These are phyloP conservation scores for Camellia oleifera DNA, from an alignment of 179 eudicot species.

Conservation along the genomic window DNA sequence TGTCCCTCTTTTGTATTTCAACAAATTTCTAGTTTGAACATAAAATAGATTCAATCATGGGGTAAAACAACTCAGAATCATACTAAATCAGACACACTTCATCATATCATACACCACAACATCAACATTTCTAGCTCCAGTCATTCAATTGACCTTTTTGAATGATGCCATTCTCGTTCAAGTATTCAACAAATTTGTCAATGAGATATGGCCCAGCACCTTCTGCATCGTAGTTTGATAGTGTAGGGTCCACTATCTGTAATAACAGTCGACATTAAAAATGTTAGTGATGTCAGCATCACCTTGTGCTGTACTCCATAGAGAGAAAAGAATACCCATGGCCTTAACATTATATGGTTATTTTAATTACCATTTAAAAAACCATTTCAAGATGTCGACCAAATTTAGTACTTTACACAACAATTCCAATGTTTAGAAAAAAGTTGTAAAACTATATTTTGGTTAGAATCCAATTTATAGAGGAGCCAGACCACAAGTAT, in stretches of 20 bases:
- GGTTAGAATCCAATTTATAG: not conserved
- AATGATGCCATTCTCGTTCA: conserved; percentile 68
- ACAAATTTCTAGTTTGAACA: not conserved
- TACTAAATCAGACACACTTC: not conserved
- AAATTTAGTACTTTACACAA: not conserved
- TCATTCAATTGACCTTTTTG: conserved; percentile 42
- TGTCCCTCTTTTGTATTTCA: not conserved
- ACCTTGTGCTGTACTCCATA: not conserved
- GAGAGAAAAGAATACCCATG: not conserved
- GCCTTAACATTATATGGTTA: not conserved
- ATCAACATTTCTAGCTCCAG: conserved; percentile 35
- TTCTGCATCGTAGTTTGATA: conserved; percentile 80
- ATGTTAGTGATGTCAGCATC: not conserved
- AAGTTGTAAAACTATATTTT: not conserved
- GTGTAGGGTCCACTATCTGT: conserved; percentile 76
- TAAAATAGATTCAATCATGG: conserved; percentile 6
- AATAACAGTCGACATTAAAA: conserved; percentile 11
- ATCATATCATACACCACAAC: conserved; percentile 7
- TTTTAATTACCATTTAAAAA: not conserved
- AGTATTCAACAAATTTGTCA: conserved; percentile 86
- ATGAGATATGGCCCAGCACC: conserved; percentile 98
- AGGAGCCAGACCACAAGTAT: not conserved
- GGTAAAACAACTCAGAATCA: conserved; percentile 1
- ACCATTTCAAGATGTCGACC: not conserved
- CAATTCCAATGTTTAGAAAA: not conserved